Evolutionary conservation across 2,329 filamentous ascomycete genomes (phyloP).

Genomic region (Fusarium palustre): DNA sequence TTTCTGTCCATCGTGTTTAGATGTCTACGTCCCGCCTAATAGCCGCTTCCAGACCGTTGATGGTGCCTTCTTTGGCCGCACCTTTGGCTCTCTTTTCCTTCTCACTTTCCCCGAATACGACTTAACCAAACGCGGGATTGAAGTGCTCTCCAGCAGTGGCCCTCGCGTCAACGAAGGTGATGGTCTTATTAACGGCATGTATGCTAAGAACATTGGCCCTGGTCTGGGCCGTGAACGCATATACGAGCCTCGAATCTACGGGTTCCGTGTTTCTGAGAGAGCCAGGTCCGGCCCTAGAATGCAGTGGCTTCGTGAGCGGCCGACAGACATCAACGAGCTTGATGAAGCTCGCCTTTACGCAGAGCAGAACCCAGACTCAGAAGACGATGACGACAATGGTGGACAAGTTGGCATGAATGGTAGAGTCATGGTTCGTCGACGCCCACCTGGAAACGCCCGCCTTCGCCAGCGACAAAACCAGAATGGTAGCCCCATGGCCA

Average conservation of each 20-base stretch:
- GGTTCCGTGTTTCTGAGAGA: constrained; percentile 92
- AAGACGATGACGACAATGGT: constrained; percentile 67
- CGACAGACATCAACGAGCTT: constrained; percentile 81
- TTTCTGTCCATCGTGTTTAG: constrained; percentile 95
- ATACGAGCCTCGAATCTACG: constrained; percentile 96
- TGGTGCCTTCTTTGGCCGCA: constrained; percentile 97
- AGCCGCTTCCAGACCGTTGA: constrained; percentile 97
- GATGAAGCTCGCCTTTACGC: constrained; percentile 77
- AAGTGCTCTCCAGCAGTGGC: constrained; percentile 60
- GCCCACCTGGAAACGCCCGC: constrained; percentile 57
- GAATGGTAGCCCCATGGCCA: constrained; percentile 68
- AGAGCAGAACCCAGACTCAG: constrained; percentile 65
- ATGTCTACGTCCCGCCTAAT: constrained; percentile 97
- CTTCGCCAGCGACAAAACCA: constrained; percentile 60
- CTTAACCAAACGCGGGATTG: constrained; percentile 76
- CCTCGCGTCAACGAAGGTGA: constrained; percentile 58
- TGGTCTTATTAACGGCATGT: constrained; percentile 83
- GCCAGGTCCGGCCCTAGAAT: constrained; percentile 92
- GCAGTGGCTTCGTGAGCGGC: constrained; percentile 94
- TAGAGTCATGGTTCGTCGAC: constrained; percentile 57
- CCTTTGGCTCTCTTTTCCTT: constrained; percentile 96
- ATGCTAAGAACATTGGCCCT: constrained; percentile 86
- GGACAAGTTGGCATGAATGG: constrained; percentile 57
- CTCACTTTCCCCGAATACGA: constrained; percentile 98
- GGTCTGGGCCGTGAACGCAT: constrained; percentile 85